A percentile compares a stretch with the other conserved stretches of the same genome.
phyloP scores from a whole-genome alignment of 768 basidiomycete genomes.

The Podaxis rugospora region DNA sequence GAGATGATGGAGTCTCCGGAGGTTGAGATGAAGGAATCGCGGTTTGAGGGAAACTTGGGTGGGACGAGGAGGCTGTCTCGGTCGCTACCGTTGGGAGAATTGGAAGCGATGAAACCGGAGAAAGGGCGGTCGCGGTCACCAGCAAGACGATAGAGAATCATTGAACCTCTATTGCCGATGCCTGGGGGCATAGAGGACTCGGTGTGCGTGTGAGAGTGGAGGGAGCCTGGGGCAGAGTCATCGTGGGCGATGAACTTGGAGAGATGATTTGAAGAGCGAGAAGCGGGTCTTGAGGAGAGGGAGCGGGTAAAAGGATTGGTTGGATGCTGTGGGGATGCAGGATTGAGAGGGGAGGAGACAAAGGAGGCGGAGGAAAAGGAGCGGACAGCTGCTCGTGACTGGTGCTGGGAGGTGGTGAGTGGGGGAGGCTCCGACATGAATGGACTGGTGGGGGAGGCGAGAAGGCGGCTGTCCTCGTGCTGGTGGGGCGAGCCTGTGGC shows the following conservation, averaged over 20 bases:
- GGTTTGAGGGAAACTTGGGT: slow-evolving; percentile 20
- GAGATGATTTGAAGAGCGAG: slow-evolving; percentile 2
- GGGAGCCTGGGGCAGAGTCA: background rate
- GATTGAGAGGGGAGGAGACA: slow-evolving; percentile 52
- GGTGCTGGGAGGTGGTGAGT: slow-evolving; percentile 5
- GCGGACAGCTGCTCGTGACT: slow-evolving; percentile 5
- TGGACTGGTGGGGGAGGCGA: slow-evolving; percentile 7
- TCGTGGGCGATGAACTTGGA: slow-evolving; percentile 6
- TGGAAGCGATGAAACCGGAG: background rate
- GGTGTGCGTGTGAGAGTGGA: background rate
- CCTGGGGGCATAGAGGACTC: slow-evolving; percentile 22
- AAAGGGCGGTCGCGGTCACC: slow-evolving; percentile 22
- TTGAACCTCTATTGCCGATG: slow-evolving; percentile 39
- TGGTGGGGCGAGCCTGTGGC: background rate
- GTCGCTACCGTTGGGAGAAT: background rate
- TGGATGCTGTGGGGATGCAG: slow-evolving; percentile 22
- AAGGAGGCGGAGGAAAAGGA: slow-evolving; percentile 22
- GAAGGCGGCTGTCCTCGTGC: slow-evolving; percentile 14
- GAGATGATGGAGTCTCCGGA: slow-evolving; percentile 43
- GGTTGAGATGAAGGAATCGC: slow-evolving; percentile 28
- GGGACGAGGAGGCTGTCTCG: slow-evolving; percentile 32
- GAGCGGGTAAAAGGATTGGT: slow-evolving; percentile 13
- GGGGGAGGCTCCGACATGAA: background rate
- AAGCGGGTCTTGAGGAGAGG: slow-evolving; percentile 11
- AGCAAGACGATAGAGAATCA: slow-evolving; percentile 65